These are phyloP conservation scores for Umbelopsis sp. DNA, from an alignment of 192 early-diverging fungal species.

Conservation along the genomic window DNA sequence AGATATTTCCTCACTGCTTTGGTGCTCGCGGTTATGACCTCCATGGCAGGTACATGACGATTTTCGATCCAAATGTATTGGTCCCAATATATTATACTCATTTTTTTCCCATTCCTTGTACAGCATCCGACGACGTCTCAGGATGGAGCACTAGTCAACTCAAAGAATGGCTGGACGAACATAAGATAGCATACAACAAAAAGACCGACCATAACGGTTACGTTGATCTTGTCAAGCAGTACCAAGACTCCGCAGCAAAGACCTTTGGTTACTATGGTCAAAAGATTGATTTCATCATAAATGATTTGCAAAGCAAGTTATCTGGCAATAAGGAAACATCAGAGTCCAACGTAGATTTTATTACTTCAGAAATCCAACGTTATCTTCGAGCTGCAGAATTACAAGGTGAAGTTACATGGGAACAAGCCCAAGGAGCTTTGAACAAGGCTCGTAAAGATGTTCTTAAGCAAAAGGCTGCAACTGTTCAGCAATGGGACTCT, in stretches of 20 bases:
- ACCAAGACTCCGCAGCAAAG: conserved; percentile 21
- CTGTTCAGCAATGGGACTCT: conserved; percentile 28
- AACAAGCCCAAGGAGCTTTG: conserved; percentile 25
- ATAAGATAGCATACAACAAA: conserved; percentile 36
- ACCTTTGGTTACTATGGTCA: conserved; percentile 20
- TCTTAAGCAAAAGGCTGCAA: conserved; percentile 27
- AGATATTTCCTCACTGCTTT: background rate
- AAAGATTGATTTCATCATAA: conserved; percentile 21
- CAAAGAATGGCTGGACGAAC: conserved; percentile 26
- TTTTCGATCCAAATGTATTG: background rate
- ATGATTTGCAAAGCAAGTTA: conserved; percentile 24
- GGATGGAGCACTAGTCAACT: conserved; percentile 32
- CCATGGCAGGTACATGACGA: background rate
- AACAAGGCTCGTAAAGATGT: conserved; percentile 19
- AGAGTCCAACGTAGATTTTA: background rate
- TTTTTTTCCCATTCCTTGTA: background rate
- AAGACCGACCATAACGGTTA: background rate
- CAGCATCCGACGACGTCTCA: conserved; percentile 17
- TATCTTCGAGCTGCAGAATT: conserved; percentile 21
- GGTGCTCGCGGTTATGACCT: background rate
- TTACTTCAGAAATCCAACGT: conserved; percentile 22
- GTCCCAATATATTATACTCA: background rate
- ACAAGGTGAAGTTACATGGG: conserved; percentile 24
- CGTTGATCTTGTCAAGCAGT: conserved; percentile 26
- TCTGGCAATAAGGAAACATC: conserved; percentile 23